Percentiles rank a stretch among this genome's conserved stretches.
These are phyloP conservation scores for Metschnikowia lochheadii DNA, from an alignment of 805 yeast genomes.

Conservation along the genomic window DNA sequence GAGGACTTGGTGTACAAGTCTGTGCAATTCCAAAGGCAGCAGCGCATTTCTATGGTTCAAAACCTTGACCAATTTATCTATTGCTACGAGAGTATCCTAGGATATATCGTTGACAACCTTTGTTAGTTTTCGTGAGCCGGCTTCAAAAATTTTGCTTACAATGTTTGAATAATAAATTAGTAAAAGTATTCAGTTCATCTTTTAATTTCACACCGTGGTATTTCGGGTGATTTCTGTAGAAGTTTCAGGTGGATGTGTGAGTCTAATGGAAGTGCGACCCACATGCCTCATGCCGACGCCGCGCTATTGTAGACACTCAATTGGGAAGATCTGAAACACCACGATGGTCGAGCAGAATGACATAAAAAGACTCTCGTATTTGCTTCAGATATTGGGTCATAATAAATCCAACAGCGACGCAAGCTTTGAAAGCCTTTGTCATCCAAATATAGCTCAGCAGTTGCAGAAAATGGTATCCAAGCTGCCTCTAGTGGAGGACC, in stretches of 20 bases:
- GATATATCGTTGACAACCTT: conserved; percentile 13
- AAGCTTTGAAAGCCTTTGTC: conserved; percentile 15
- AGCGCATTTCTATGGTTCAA: conserved; percentile 82
- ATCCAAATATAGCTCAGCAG: conserved; percentile 7
- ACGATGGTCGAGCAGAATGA: conserved; percentile 4
- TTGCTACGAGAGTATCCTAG: conserved; percentile 54
- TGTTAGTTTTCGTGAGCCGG: conserved; percentile 1
- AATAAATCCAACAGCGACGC: conserved; percentile 6
- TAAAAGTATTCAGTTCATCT: neutral
- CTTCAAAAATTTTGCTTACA: neutral
- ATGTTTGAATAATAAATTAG: neutral
- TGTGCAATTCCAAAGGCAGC: conserved; percentile 64
- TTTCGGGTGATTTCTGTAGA: neutral
- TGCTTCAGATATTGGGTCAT: conserved; percentile 10
- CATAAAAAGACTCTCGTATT: conserved; percentile 10
- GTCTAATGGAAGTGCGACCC: neutral
- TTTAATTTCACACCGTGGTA: neutral
- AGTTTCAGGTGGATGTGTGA: neutral
- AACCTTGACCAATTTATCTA: conserved; percentile 68
- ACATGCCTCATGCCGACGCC: neutral
- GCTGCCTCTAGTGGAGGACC: conserved; percentile 13
- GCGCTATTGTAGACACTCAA: conserved; percentile 2
- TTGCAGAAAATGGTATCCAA: conserved; percentile 11
- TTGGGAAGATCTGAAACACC: conserved; percentile 1
- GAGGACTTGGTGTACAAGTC: conserved; percentile 59